Conservation (phyloP, 345 rosid species). For the Sapria himalayana region DNA sequence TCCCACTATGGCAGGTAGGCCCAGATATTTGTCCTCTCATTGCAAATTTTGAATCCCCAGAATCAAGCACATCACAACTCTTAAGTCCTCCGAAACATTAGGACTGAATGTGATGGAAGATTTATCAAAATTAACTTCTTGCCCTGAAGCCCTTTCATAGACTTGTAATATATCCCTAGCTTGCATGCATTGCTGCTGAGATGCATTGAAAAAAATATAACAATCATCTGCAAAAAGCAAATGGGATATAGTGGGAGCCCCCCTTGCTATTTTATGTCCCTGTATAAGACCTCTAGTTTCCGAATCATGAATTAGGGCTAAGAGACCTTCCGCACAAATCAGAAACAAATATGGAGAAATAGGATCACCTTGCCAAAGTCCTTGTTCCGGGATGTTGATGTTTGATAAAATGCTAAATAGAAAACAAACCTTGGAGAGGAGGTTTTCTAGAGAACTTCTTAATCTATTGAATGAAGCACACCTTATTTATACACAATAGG, state of each 20-base stretch:
- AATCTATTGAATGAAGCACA: too few relatives aligned
- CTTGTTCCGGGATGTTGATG: too few relatives aligned
- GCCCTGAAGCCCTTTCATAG: not conserved
- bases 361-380: not conserved
- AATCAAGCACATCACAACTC: not conserved
- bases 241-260: not conserved
- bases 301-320: not conserved
- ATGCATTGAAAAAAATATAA: not conserved
- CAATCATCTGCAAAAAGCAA: not conserved
- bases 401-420: too few relatives aligned
- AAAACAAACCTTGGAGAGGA: too few relatives aligned
- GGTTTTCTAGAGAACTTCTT: too few relatives aligned
- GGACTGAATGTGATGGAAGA: too few relatives aligned
- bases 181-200: too few relatives aligned
- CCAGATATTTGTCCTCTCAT: not conserved
- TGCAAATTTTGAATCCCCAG: not conserved
- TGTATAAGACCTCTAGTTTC: not conserved
- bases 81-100: not conserved
- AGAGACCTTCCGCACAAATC: not conserved
- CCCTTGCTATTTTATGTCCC: too few relatives aligned
- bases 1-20: not conserved
- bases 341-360: not conserved
- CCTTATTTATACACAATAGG: too few relatives aligned
- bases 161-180: not conserved
- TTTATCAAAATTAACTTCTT: not conserved